phyloP scores from a whole-genome alignment of 2,329 filamentous ascomycete species.

The Chalaropsis ovoidea region DNA sequence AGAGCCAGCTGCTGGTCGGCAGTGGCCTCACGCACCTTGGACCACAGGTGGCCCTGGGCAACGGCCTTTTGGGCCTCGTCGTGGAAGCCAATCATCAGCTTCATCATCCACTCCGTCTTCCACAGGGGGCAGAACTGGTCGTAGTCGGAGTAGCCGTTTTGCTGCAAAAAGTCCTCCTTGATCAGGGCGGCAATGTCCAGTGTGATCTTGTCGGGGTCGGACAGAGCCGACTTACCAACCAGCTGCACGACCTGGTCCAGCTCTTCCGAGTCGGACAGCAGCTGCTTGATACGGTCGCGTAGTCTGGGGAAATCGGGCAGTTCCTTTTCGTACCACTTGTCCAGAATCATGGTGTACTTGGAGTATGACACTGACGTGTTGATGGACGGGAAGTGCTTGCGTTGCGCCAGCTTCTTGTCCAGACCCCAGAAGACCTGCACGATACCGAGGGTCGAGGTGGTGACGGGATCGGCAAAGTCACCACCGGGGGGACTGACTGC shows the following conservation, averaged over 20 bases:
- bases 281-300: constrained; percentile 84
- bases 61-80: constrained; percentile 96
- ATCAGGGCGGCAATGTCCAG: constrained; percentile 81
- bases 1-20: constrained; percentile 74
- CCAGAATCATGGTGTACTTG: constrained; percentile 83
- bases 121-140: constrained; percentile 98
- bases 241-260: constrained; percentile 97
- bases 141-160: constrained; percentile 98
- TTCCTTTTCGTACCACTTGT: constrained; percentile 91
- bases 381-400: constrained; percentile 98
- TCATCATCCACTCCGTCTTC: constrained; percentile 99
- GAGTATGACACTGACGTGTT: constrained; percentile 92
- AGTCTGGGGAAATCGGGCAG: constrained; percentile 89
- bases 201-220: constrained; percentile 96
- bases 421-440: constrained; percentile 99
- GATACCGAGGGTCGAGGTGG: constrained; percentile 83
- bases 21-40: constrained; percentile 84
- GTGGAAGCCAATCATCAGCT: constrained; percentile 95
- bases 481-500: constrained; percentile 95
- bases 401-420: constrained; percentile 97
- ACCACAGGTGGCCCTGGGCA: constrained; percentile 81
- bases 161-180: constrained; percentile 98
- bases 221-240: constrained; percentile 92
- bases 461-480: constrained; percentile 98
- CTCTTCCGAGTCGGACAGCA: constrained; percentile 90